Conservation (phyloP, 352 stramenopile genomes). For the Blastocystis sp. region DNA sequence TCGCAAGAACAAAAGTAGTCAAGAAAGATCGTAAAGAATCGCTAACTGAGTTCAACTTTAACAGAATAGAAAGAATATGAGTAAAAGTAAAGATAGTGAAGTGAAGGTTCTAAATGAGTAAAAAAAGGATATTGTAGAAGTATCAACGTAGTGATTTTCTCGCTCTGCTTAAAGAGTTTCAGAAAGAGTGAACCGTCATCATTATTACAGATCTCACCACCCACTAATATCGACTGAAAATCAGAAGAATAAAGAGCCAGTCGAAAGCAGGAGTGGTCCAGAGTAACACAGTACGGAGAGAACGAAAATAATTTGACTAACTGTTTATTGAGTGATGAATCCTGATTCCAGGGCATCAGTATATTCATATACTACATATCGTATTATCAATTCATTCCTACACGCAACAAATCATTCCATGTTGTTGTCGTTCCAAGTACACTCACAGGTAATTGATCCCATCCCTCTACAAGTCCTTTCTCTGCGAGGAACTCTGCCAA, state of each 20-base stretch:
- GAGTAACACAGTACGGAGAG: slow-evolving; percentile 16
- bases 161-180: not conserved
- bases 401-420: slow-evolving; percentile 12
- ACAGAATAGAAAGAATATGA: not conserved
- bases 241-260: not conserved
- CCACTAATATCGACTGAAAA: not conserved
- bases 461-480: slow-evolving; percentile 7
- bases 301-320: slow-evolving; percentile 15
- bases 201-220: not conserved
- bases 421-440: not conserved
- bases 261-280: slow-evolving; percentile 8
- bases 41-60: not conserved
- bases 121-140: slow-evolving; percentile 54
- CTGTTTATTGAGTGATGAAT: slow-evolving; percentile 29
- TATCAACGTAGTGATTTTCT: not conserved
- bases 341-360: slow-evolving; percentile 47
- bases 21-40: slow-evolving; percentile 5
- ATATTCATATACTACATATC: slow-evolving; percentile 24
- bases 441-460: slow-evolving; percentile 13
- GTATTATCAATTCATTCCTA: not conserved
- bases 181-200: not conserved
- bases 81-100: slow-evolving; percentile 32
- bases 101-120: not conserved
- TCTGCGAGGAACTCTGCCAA: not conserved
- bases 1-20: not conserved